A percentile compares a stretch with the other conserved stretches of the same genome.
Conservation (phyloP, 1,139 yeast genomes). For the Schwanniomyces etchellsii region DNA sequence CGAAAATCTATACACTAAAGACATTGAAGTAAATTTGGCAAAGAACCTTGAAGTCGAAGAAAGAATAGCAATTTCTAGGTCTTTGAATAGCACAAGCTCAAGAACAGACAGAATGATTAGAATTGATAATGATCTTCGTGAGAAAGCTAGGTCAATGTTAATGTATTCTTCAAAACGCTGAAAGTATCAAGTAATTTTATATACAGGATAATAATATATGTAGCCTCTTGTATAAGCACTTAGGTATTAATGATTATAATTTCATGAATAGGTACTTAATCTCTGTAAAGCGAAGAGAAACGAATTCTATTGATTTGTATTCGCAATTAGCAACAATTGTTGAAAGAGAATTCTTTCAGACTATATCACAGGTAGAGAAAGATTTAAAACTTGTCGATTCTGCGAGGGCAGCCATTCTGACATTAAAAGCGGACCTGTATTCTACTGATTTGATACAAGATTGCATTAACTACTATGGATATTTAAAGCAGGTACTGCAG, state of each 20-base stretch:
- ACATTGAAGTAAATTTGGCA: too few species aligned
- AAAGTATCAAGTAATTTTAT: too few species aligned
- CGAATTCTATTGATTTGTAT: constrained; percentile 43
- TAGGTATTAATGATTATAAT: too few species aligned
- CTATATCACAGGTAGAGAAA: constrained; percentile 48
- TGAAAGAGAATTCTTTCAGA: constrained; percentile 58
- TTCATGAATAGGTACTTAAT: not conserved
- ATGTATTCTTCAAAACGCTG: too few species aligned
- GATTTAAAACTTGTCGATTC: constrained; percentile 43
- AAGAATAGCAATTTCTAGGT: too few species aligned
- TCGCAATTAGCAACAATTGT: constrained; percentile 46
- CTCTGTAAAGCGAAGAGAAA: constrained; percentile 14
- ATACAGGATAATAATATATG: too few species aligned
- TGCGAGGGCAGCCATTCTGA: constrained; percentile 18
- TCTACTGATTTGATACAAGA: constrained; percentile 12
- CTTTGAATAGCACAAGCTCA: too few species aligned
- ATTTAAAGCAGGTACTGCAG: constrained; percentile 21
- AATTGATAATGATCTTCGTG: not conserved
- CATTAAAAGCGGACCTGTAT: constrained; percentile 16
- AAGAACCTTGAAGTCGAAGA: too few species aligned
- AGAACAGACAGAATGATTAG: not conserved
- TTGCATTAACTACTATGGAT: constrained; percentile 26
- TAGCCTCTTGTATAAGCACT: too few species aligned
- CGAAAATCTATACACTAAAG: too few species aligned
- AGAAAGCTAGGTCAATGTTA: too few species aligned